Conservation (phyloP, 305 asterid genomes). For the Solanum aculeatissimum region DNA sequence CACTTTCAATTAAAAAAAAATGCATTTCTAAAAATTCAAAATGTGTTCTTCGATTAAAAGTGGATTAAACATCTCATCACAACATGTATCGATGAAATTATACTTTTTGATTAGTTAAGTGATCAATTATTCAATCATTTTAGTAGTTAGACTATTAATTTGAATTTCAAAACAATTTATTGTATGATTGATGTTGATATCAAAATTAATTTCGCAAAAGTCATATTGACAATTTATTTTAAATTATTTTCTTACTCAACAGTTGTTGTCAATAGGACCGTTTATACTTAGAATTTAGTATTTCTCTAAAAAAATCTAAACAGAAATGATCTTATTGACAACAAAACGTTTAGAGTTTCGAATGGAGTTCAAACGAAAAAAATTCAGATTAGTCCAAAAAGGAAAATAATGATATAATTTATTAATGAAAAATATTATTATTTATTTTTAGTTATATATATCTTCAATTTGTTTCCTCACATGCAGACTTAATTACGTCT, state of each 20-base stretch:
- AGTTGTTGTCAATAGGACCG: background rate
- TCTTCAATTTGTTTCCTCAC: background rate
- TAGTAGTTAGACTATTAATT: background rate
- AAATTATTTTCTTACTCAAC: background rate
- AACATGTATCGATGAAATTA: background rate
- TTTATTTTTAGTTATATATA: too few relatives aligned
- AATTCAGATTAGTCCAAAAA: too few relatives aligned
- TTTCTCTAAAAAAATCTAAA: background rate
- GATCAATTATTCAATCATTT: background rate
- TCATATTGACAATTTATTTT: background rate
- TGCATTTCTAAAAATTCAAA: background rate
- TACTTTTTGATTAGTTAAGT: background rate
- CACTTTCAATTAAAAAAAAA: fast-evolving
- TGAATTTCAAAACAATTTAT: background rate
- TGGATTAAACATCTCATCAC: background rate
- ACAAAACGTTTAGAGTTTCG: too few relatives aligned
- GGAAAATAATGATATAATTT: too few relatives aligned
- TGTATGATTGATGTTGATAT: background rate
- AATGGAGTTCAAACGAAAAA: too few relatives aligned
- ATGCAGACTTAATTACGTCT: background rate
- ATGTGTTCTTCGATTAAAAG: fast-evolving
- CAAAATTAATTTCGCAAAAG: background rate
- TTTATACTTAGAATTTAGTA: background rate
- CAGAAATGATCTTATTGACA: too few relatives aligned
- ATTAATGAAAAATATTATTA: too few relatives aligned